These are phyloP conservation scores for Sphagnum magellanicum DNA, from an alignment of 228 moss, liverwort and hornwort genomes.

Conservation along the genomic window DNA sequence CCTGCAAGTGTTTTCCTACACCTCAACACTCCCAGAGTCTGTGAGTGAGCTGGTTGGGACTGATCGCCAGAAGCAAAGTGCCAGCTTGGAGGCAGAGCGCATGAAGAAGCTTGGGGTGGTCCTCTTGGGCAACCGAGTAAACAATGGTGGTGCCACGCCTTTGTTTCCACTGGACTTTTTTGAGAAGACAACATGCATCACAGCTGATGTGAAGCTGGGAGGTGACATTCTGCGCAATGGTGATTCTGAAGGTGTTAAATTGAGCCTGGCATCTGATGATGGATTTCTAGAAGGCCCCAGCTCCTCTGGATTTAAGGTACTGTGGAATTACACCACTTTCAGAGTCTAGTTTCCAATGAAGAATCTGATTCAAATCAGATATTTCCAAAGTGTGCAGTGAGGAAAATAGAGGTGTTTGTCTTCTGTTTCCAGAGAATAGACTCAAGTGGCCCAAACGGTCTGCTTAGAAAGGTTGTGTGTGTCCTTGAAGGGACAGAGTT, in stretches of 20 bases:
- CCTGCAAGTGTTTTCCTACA: slow-evolving; percentile 83
- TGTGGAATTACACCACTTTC: background rate
- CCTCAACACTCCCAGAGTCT: slow-evolving; percentile 52
- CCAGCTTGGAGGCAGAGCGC: slow-evolving; percentile 80
- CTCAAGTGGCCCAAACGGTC: too few relatives aligned
- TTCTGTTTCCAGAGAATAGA: too few relatives aligned
- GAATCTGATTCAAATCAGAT: too few relatives aligned
- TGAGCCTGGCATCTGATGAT: slow-evolving; percentile 79
- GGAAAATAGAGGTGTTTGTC: too few relatives aligned
- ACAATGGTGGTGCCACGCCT: slow-evolving; percentile 70
- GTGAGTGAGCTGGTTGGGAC: slow-evolving; percentile 26
- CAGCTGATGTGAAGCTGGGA: slow-evolving; percentile 85
- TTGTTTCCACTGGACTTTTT: slow-evolving; percentile 95
- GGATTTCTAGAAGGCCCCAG: slow-evolving; percentile 90
- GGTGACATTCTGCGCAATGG: slow-evolving; percentile 92
- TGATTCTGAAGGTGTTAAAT: slow-evolving; percentile 88
- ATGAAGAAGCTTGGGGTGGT: slow-evolving; percentile 96
- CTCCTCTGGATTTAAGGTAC: slow-evolving; percentile 89
- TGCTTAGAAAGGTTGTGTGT: too few relatives aligned
- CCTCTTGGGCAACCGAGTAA: slow-evolving; percentile 71
- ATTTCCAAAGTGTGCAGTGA: too few relatives aligned
- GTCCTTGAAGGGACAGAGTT: too few relatives aligned
- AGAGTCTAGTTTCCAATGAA: too few relatives aligned
- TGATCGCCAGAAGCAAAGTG: slow-evolving; percentile 61
- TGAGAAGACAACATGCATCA: slow-evolving; percentile 94